Conservation (phyloP, 768 basidiomycete genomes). For the Dioszegia hungarica region DNA sequence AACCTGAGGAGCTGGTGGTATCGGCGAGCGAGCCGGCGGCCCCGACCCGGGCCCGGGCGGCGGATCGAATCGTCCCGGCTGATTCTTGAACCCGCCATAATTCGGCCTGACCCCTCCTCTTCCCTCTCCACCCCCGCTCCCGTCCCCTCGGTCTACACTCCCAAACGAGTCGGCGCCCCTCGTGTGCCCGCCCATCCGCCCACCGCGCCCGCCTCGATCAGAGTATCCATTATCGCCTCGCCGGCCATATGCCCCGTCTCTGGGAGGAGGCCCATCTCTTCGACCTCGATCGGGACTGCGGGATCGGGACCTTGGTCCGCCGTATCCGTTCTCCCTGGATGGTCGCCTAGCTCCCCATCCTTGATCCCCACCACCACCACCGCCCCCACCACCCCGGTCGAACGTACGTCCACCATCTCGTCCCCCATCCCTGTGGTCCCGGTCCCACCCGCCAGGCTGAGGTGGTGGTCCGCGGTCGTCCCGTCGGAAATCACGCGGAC, state of each 20-base stretch:
- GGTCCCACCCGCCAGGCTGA: not conserved
- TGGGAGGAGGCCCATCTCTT: constrained; percentile 12
- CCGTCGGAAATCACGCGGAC: not conserved
- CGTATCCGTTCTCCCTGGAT: not conserved
- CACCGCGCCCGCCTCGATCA: not conserved
- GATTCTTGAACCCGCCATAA: constrained; percentile 7
- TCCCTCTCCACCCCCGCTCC: not conserved
- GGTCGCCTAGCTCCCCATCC: not conserved
- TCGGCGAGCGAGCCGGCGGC: not conserved
- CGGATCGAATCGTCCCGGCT: not conserved
- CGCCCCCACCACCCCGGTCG: not conserved
- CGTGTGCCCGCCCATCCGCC: constrained; percentile 1
- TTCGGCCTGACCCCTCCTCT: not conserved
- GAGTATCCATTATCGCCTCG: not conserved
- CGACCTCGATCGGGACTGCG: constrained; percentile 3
- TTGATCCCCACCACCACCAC: not conserved
- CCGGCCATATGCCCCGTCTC: not conserved
- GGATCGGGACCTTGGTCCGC: not conserved
- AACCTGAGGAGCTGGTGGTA: not conserved
- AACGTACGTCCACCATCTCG: not conserved
- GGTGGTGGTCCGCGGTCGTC: not conserved
- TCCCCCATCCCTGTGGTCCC: not conserved
- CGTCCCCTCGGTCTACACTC: not conserved
- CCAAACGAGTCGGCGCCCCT: too few species aligned
- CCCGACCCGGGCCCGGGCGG: not conserved